Evolutionary conservation across 495 filamentous ascomycete species (phyloP).

Genomic region (Trichoderma asperelloides): DNA sequence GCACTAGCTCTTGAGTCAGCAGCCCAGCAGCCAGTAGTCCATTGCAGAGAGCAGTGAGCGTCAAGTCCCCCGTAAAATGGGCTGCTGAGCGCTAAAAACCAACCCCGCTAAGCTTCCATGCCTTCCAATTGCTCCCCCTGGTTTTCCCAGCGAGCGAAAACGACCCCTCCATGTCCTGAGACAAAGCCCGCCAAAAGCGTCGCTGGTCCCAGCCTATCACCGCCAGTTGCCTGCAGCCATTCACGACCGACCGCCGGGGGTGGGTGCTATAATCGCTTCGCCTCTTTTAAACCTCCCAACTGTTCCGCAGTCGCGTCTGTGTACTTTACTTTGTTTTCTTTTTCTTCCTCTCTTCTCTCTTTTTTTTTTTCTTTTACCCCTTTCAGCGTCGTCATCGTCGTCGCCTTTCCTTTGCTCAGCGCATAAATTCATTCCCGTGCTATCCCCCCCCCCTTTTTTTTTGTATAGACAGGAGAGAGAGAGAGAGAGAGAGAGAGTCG

Average conservation of each 20-base stretch:
- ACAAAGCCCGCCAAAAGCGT: constrained; percentile 2
- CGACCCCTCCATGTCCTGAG: neutral
- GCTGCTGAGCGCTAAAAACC: neutral
- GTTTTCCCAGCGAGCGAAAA: neutral
- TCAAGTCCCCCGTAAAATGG: neutral
- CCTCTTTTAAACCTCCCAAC: neutral
- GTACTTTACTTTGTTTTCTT: neutral
- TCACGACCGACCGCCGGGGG: no score
- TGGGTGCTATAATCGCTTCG: no score
- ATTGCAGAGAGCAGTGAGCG: neutral
- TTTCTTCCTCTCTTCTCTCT: neutral
- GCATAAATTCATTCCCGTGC: neutral
- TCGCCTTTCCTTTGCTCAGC: neutral
- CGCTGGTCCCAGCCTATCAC: neutral
- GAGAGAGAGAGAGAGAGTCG: no score
- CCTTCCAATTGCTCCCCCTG: neutral
- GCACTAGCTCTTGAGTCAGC: neutral
- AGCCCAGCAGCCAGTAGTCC: neutral
- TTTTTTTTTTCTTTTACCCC: neutral
- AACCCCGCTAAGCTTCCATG: constrained; percentile 5
- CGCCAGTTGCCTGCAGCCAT: neutral
- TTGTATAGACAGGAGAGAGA: no score
- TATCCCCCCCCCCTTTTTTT: neutral
- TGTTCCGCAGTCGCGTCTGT: neutral
- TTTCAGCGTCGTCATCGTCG: neutral